Base-by-base conservation (phyloP, 1,284 basidiomycete species). In the Ustilago lituana region DNA sequence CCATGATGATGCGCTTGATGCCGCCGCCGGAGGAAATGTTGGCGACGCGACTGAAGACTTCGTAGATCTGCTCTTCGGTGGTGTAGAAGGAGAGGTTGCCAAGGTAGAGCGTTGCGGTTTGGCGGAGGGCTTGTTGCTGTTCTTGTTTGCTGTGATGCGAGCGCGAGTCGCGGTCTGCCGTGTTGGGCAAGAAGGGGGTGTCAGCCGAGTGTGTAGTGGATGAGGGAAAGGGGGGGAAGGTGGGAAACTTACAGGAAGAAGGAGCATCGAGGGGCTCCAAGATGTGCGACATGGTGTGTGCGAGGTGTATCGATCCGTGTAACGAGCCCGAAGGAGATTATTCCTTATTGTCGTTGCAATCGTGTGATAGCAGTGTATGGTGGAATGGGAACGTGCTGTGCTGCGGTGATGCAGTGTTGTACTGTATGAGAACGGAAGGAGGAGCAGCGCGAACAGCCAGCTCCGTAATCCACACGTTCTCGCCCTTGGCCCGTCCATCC, bases 1-100 rank as follows among this genome's bases (percentile, higher is more conserved):
- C 96, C 96, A 99, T 98, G 78, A 99, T 98, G 74, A 99, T 96
- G 69, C 95, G 89, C 83, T 98, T 98, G 74, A 99, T 94, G 27
- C 94, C 94, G 32, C 94, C 94, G 37, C 94, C 94, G 65, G 93
- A 90, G 73, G 93, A 91, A 1, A 92, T 88, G 70, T 87, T 90
- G 36, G 93, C 89, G 74, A 94, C 96, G 85, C 93, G 92, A 57
- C 90, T 89, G 84, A 98, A 99, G 47, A 98, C 85, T 83, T 98
- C 95, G 85, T 98, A 98, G 84, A 99, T 98, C 84, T 99, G 96
- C 82, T 98, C 94, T 85, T 99, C 96, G 45, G 95, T 98, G 10
- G 94, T 98, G 85, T 92, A 76, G 68, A 79, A 79, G 11, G 71
- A 76, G 5, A 79, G 66, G 39, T 79, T 79, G 51, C 76, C 96